phyloP scores from a whole-genome alignment of 1,284 basidiomycete genomes.

The Entoloma clypeatum region DNA sequence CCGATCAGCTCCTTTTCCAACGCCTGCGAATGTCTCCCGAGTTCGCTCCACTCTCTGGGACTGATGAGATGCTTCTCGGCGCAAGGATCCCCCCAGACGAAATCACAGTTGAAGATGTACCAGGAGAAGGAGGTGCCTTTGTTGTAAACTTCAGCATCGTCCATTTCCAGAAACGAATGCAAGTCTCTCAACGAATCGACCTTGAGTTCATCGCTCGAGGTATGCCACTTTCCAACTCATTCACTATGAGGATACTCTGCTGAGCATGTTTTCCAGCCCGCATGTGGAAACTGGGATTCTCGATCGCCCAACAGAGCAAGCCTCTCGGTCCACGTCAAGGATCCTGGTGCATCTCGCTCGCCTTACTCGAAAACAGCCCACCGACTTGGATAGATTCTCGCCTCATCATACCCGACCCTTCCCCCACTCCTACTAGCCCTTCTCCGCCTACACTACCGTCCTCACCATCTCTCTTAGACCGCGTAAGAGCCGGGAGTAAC shows the following conservation, averaged over 20 bases:
- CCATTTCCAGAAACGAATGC: constrained; percentile 68
- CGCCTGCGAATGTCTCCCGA: constrained; percentile 48
- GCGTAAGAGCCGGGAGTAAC: constrained; percentile 5
- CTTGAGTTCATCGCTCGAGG: constrained; percentile 70
- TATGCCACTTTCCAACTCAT: constrained; percentile 25
- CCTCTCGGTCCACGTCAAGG: constrained; percentile 32
- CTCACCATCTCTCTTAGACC: constrained; percentile 13
- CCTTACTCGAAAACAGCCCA: constrained; percentile 54
- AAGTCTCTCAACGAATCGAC: constrained; percentile 48
- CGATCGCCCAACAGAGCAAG: constrained; percentile 29
- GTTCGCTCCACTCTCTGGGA: constrained; percentile 46
- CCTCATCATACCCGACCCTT: constrained; percentile 46
- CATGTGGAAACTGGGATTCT: constrained; percentile 59
- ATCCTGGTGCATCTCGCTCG: constrained; percentile 54
- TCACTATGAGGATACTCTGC: constrained; percentile 2
- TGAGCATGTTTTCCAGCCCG: constrained; percentile 42
- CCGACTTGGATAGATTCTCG: constrained; percentile 58
- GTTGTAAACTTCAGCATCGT: constrained; percentile 49
- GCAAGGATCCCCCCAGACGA: constrained; percentile 47
- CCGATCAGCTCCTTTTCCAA: constrained; percentile 62
- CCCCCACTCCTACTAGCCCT: not conserved
- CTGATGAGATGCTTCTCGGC: constrained; percentile 58
- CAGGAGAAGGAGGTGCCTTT: constrained; percentile 51
- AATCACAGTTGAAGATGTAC: constrained; percentile 45
- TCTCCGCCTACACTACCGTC: constrained; percentile 11